These are phyloP conservation scores for Kodamaea nitidulidarum DNA, from an alignment of 805 yeast species.

Conservation along the genomic window DNA sequence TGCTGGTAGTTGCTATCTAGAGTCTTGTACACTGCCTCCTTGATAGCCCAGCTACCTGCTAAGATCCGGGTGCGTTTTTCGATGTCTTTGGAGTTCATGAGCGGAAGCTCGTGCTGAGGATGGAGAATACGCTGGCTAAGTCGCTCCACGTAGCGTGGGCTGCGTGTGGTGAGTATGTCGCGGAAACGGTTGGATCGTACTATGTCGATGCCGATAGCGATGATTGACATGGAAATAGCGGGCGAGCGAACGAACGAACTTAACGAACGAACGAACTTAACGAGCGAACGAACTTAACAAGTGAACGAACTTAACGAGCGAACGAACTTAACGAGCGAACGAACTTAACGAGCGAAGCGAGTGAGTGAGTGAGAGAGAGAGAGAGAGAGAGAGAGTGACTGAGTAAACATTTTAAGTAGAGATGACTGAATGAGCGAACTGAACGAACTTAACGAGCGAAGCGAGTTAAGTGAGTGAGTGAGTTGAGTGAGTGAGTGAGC, in stretches of 20 bases:
- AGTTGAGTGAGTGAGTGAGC: no score
- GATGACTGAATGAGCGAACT: no score
- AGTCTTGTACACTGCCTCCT: conserved; percentile 70
- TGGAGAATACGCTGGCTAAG: conserved; percentile 51
- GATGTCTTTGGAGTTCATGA: conserved; percentile 17
- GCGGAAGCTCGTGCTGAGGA: conserved; percentile 35
- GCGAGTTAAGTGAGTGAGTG: no score
- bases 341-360: no score
- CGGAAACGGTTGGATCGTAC: conserved; percentile 45
- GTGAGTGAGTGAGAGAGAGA: no score
- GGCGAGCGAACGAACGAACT: no score
- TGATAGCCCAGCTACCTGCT: conserved; percentile 65
- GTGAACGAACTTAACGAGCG: no score
- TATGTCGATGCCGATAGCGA: conserved; percentile 52
- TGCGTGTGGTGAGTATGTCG: conserved; percentile 33
- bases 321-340: no score
- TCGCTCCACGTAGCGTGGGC: conserved; percentile 29
- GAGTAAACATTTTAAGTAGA: not conserved
- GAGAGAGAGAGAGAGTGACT: not conserved
- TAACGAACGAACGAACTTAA: no score
- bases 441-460: no score
- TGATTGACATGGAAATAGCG: not conserved
- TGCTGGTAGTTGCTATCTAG: conserved; percentile 47
- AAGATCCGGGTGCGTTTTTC: conserved; percentile 32
- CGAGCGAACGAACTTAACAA: no score